A percentile compares a stretch with the other conserved stretches of the same genome.
Conservation (phyloP, 2,329 filamentous ascomycete species). For the Neocucurbitaria cava region DNA sequence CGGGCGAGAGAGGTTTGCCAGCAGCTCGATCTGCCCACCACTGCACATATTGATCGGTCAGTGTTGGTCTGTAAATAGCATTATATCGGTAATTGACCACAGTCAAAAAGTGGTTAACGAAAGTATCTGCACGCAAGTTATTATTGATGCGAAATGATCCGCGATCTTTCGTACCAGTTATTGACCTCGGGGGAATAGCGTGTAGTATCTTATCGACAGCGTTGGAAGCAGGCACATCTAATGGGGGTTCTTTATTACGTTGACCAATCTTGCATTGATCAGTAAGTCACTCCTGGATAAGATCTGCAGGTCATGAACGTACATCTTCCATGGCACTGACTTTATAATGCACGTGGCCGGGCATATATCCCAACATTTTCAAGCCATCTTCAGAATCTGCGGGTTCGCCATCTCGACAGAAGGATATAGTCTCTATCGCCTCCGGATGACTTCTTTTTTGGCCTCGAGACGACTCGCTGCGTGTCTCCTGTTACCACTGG, state of each 20-base stretch:
- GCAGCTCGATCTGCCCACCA: slow-evolving; percentile 54
- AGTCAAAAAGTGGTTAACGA: slow-evolving; percentile 56
- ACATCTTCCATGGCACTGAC: slow-evolving; percentile 30
- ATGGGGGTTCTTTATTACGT: slow-evolving; percentile 10
- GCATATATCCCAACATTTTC: slow-evolving; percentile 46
- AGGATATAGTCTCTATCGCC: slow-evolving; percentile 8
- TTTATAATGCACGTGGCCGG: slow-evolving; percentile 44
- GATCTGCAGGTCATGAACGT: not conserved
- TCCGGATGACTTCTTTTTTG: slow-evolving; percentile 29
- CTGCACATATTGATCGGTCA: slow-evolving; percentile 53
- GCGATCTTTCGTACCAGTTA: slow-evolving; percentile 29
- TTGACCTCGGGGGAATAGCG: slow-evolving; percentile 40
- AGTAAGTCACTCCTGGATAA: not conserved
- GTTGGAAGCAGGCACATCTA: slow-evolving; percentile 27
- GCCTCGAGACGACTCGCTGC: slow-evolving; percentile 24
- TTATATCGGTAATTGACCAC: slow-evolving; percentile 57
- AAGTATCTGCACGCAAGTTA: slow-evolving; percentile 46
- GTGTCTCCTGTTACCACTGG: slow-evolving; percentile 1
- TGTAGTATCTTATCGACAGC: slow-evolving; percentile 44
- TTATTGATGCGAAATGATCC: not conserved
- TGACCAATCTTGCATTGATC: not conserved
- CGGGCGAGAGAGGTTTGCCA: slow-evolving; percentile 47
- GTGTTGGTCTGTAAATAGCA: slow-evolving; percentile 55
- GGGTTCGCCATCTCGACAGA: slow-evolving; percentile 5
- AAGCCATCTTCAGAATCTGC: slow-evolving; percentile 35